Evolutionary conservation across 768 basidiomycete genomes (phyloP).

Genomic region (Clavaria fumosa): DNA sequence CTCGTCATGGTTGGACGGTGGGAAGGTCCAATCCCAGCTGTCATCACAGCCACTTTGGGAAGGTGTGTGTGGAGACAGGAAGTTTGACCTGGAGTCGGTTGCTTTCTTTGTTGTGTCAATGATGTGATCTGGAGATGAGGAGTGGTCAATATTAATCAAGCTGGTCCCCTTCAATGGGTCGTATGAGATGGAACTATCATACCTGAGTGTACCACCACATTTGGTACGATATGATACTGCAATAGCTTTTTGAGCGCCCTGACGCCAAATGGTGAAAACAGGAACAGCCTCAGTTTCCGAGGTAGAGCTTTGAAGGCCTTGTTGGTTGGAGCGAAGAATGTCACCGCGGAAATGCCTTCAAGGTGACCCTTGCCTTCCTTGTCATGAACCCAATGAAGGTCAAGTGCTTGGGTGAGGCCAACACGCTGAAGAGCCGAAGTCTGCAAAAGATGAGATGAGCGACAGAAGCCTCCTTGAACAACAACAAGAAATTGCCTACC

Average conservation of each 20-base stretch:
- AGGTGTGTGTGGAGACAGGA: too few species aligned
- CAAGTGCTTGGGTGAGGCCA: conserved; percentile 27
- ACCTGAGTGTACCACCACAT: conserved; percentile 35
- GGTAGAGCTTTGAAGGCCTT: conserved; percentile 34
- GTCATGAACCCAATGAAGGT: conserved; percentile 28
- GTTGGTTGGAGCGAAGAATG: conserved; percentile 40
- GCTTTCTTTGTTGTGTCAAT: too few species aligned
- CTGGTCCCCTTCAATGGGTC: too few species aligned
- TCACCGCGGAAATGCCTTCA: conserved; percentile 31
- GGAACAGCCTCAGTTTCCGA: conserved; percentile 31
- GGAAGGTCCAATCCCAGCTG: too few species aligned
- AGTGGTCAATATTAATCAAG: too few species aligned
- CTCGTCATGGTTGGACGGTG: too few species aligned
- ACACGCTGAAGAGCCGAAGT: conserved; percentile 43
- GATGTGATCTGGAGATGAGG: too few species aligned
- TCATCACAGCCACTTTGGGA: too few species aligned
- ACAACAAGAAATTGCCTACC: conserved; percentile 16
- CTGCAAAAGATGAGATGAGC: conserved; percentile 15
- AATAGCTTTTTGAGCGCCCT: conserved; percentile 36
- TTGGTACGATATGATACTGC: conserved; percentile 41
- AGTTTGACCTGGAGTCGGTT: too few species aligned
- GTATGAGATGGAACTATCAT: too few species aligned
- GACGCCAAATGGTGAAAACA: conserved; percentile 47
- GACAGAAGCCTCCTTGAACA: background rate
- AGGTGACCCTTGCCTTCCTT: conserved; percentile 23